Conservation (phyloP, 352 stramenopile species). For the Pilasporangium apinafurcum region DNA sequence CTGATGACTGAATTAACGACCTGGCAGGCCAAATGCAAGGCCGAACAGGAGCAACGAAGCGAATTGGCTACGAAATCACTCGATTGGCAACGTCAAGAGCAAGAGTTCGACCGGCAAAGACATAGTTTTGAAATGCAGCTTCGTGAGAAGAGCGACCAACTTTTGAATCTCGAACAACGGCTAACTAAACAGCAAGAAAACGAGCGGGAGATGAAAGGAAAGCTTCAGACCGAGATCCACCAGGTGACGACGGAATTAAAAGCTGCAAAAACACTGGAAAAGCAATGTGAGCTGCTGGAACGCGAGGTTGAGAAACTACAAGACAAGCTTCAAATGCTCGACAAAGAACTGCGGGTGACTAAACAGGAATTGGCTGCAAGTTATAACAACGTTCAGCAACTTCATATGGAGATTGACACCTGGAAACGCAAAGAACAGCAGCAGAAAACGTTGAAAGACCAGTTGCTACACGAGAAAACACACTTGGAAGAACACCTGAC, state of each 20-base stretch:
- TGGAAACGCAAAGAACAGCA: constrained; percentile 37
- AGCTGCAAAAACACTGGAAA: constrained; percentile 19
- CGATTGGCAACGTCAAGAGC: background rate
- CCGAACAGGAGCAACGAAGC: too few species aligned
- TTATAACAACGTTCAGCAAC: constrained; percentile 18
- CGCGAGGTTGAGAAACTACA: constrained; percentile 22
- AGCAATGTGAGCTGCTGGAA: constrained; percentile 27
- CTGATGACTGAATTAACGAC: too few species aligned
- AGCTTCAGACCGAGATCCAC: constrained; percentile 19
- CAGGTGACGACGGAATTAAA: constrained; percentile 17
- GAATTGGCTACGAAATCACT: background rate
- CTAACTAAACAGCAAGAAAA: constrained; percentile 23
- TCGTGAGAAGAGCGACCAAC: constrained; percentile 1
- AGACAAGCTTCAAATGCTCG: constrained; percentile 12
- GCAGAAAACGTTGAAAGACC: constrained; percentile 29
- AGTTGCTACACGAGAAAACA: constrained; percentile 17
- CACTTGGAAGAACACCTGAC: constrained; percentile 26
- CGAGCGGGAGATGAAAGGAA: constrained; percentile 10
- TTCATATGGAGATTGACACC: constrained; percentile 36
- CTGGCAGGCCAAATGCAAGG: too few species aligned
- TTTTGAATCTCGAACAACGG: constrained; percentile 17
- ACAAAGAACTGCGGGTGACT: constrained; percentile 22
- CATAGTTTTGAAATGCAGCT: background rate
- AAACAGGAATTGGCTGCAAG: constrained; percentile 18
- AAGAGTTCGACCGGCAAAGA: constrained; percentile 4